Percentiles rank a stretch among this genome's conserved stretches.
These are phyloP conservation scores for Handroanthus guayacan DNA, from an alignment of 257 asterid species.

Conservation along the genomic window DNA sequence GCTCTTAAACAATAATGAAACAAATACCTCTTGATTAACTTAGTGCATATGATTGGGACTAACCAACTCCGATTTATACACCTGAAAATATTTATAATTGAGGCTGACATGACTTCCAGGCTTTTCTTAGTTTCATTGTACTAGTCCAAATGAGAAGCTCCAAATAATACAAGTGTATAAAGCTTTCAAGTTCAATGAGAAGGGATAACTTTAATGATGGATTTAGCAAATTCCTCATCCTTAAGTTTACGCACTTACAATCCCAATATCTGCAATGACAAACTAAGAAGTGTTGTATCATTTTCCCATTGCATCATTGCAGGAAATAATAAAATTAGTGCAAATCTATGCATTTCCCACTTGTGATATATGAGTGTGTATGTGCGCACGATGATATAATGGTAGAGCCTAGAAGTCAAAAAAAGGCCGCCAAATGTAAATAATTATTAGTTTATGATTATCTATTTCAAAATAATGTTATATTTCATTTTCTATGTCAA, in stretches of 20 bases:
- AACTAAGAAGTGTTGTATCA: constrained; percentile 3
- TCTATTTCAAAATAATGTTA: too few species aligned
- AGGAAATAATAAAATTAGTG: too few species aligned
- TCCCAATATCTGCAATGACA: background rate
- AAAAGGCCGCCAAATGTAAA: too few species aligned
- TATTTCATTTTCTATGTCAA: too few species aligned
- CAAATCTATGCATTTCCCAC: too few species aligned
- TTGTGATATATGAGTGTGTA: too few species aligned
- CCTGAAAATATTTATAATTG: background rate
- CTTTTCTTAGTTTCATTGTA: background rate
- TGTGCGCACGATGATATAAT: too few species aligned
- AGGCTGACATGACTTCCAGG: constrained; percentile 17
- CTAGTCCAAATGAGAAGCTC: background rate
- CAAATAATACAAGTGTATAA: background rate
- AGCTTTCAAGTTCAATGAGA: background rate
- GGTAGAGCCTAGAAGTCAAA: too few species aligned
- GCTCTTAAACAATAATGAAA: background rate
- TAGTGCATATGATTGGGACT: constrained; percentile 25
- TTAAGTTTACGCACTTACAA: constrained; percentile 8
- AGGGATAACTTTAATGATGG: background rate
- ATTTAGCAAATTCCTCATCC: constrained; percentile 8
- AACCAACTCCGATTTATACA: constrained; percentile 14
- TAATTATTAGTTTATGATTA: too few species aligned
- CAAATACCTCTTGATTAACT: background rate
- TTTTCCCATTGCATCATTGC: background rate